Conservation (phyloP, 805 yeast genomes). For the Metschnikowia lunata region DNA sequence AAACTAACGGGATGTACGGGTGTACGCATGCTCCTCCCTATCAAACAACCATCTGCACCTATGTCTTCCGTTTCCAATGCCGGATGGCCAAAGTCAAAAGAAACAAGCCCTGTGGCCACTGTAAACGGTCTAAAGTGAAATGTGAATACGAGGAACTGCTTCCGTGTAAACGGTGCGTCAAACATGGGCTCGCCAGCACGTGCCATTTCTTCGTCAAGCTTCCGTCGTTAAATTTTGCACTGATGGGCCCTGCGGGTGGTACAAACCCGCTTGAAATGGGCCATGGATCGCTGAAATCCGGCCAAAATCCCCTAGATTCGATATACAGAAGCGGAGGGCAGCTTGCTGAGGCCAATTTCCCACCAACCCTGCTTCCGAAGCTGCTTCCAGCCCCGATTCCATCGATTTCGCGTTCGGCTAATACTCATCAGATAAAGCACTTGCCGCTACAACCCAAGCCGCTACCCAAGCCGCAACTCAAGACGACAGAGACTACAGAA, state of each 20-base stretch:
- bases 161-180: constrained; percentile 57
- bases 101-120: constrained; percentile 59
- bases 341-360: not conserved
- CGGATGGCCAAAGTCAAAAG: constrained; percentile 34
- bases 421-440: not conserved
- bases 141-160: constrained; percentile 47
- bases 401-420: not conserved
- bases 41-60: no score
- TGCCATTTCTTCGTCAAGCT: constrained; percentile 57
- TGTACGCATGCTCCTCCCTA: not conserved
- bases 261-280: constrained; percentile 1
- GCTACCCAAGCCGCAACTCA: not conserved
- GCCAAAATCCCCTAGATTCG: not conserved
- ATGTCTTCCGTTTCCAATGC: not conserved
- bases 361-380: not conserved
- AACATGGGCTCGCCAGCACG: constrained; percentile 39
- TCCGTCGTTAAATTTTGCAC: constrained; percentile 37
- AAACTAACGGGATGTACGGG: constrained; percentile 1
- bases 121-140: constrained; percentile 59
- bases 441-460: not conserved
- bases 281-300: not conserved
- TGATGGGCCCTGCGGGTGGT: not conserved
- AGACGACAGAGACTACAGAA: constrained; percentile 7
- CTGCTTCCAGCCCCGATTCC: not conserved
- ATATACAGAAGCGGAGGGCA: not conserved